Evolutionary conservation across 139 green algal genomes (phyloP).

Genomic region (Eudorina sp.): DNA sequence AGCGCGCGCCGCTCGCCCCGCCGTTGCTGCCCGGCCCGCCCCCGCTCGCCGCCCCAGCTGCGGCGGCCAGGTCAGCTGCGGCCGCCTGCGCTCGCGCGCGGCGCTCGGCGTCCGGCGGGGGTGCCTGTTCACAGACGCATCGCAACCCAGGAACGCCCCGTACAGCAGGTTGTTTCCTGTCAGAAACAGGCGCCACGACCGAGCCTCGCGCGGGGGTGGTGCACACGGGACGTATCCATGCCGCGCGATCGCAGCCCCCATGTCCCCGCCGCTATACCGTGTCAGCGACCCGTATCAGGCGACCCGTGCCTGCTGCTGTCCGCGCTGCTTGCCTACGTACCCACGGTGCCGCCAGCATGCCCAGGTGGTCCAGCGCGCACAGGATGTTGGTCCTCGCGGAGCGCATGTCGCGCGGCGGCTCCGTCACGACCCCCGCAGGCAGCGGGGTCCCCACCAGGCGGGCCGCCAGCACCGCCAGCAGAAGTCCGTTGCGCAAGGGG

Average conservation of each 20-base stretch:
- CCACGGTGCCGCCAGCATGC: conserved; percentile 42
- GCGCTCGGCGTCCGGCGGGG: not conserved
- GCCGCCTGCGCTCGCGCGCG: not conserved
- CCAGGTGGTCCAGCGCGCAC: conserved; percentile 55
- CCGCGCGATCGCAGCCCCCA: too few relatives aligned
- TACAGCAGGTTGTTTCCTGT: too few relatives aligned
- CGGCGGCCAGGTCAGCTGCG: not conserved
- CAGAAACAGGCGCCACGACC: too few relatives aligned
- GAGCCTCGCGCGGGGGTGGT: too few relatives aligned
- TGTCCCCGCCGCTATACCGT: too few relatives aligned
- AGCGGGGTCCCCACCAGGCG: not conserved
- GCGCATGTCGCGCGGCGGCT: conserved; percentile 28
- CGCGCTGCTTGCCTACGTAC: too few relatives aligned
- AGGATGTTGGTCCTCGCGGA: conserved; percentile 53
- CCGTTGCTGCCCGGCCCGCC: not conserved
- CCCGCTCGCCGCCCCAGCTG: not conserved
- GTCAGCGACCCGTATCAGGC: too few relatives aligned
- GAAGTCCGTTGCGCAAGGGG: conserved; percentile 37
- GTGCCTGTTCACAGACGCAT: too few relatives aligned
- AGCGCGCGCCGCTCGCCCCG: not conserved
- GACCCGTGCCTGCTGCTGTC: too few relatives aligned
- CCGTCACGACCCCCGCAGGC: not conserved
- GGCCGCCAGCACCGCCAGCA: conserved; percentile 17
- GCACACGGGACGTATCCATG: too few relatives aligned
- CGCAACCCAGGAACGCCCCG: too few relatives aligned